Evolutionary conservation across 2,329 filamentous ascomycete genomes (phyloP).

Genomic region (Xylaria sp.): DNA sequence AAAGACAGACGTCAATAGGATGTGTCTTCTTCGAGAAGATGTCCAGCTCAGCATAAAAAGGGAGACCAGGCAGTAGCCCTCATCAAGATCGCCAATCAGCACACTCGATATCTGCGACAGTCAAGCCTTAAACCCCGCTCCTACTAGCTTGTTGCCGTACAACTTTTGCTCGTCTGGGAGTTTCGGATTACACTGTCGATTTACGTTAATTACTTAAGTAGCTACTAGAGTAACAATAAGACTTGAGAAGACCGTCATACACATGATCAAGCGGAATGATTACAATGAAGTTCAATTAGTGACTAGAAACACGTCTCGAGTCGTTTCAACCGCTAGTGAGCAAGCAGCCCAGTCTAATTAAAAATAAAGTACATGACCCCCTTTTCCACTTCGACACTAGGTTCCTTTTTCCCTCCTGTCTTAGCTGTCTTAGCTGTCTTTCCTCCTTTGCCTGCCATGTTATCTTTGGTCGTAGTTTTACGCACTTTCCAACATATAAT

Average conservation of each 20-base stretch:
- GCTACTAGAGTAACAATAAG: neutral
- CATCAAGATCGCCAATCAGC: too few relatives aligned
- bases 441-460: neutral
- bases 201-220: too few relatives aligned
- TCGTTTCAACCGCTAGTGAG: neutral
- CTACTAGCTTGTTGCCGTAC: too few relatives aligned
- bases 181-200: too few relatives aligned
- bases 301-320: neutral
- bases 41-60: too few relatives aligned
- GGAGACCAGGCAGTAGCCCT: too few relatives aligned
- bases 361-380: neutral
- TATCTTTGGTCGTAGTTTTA: neutral
- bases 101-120: too few relatives aligned
- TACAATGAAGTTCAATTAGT: neutral
- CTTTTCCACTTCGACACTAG: neutral
- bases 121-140: too few relatives aligned
- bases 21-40: too few relatives aligned
- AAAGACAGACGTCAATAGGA: too few relatives aligned
- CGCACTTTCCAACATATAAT: slow-evolving; percentile 16
- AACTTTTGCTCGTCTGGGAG: too few relatives aligned
- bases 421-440: neutral
- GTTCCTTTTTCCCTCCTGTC: neutral
- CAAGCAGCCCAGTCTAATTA: neutral
- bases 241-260: neutral
- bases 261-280: neutral